phyloP scores from a whole-genome alignment of 148 eudicot species.

The Rhododendron mucronatum region DNA sequence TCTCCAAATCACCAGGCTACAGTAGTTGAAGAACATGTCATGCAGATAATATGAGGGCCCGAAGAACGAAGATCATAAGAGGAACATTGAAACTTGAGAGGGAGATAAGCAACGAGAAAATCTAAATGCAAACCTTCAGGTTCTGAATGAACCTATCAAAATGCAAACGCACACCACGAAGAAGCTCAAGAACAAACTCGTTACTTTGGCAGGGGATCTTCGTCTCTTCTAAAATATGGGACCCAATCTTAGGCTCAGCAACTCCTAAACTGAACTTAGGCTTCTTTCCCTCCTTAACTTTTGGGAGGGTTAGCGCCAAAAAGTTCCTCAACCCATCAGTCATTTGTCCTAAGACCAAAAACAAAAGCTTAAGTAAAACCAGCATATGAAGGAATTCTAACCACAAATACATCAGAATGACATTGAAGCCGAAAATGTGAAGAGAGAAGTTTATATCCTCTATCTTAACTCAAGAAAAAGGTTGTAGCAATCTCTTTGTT shows the following conservation, averaged over 20 bases:
- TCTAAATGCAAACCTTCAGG: constrained; percentile 55
- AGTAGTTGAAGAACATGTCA: not conserved
- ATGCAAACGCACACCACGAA: constrained; percentile 92
- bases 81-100: not conserved
- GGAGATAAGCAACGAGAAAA: not conserved
- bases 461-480: too few relatives aligned
- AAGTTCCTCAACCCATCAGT: constrained; percentile 78
- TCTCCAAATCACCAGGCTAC: constrained; percentile 94
- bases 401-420: not conserved
- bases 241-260: constrained; percentile 79
- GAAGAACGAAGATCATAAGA: not conserved
- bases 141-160: constrained; percentile 71
- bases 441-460: not conserved
- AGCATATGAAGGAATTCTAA: not conserved
- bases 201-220: constrained; percentile 83
- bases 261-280: constrained; percentile 71
- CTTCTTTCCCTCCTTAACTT: constrained; percentile 64
- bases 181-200: constrained; percentile 77
- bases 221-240: constrained; percentile 69
- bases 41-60: not conserved
- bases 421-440: not conserved
- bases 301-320: constrained; percentile 64
- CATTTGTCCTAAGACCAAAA: constrained; percentile 58
- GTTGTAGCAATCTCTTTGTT: not conserved
- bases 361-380: not conserved